A percentile compares a stretch with the other conserved stretches of the same genome.
Conservation (phyloP, 306 rosid species). For the Crataegus laevigata region DNA sequence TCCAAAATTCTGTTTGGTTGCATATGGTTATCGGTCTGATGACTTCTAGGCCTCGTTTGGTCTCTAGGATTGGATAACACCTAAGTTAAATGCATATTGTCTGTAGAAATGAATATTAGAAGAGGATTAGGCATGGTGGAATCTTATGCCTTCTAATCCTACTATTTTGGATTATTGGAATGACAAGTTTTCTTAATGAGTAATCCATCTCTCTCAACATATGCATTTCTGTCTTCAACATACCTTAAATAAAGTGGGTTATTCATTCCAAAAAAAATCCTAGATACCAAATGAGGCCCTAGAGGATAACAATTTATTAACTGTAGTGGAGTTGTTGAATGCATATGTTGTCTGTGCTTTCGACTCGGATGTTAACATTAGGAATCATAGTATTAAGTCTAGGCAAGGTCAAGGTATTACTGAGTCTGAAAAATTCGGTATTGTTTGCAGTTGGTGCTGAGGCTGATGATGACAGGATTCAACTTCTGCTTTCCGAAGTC, state of each 20-base stretch:
- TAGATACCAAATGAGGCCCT: background rate
- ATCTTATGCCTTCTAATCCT: too few relatives aligned
- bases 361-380: background rate
- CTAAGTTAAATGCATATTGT: background rate
- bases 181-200: background rate
- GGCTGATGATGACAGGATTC: slow-evolving; percentile 45
- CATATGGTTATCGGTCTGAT: background rate
- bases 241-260: background rate
- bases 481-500: slow-evolving; percentile 44
- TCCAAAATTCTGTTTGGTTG: background rate
- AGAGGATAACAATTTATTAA: background rate
- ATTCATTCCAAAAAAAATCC: background rate
- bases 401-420: background rate
- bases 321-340: background rate
- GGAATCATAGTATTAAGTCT: background rate
- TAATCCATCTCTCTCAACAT: too few relatives aligned
- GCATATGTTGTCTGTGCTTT: background rate
- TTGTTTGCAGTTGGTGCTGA: slow-evolving; percentile 56
- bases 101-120: background rate
- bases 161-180: too few relatives aligned
- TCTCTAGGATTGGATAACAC: background rate
- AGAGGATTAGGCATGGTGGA: too few relatives aligned
- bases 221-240: too few relatives aligned
- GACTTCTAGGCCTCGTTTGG: background rate
- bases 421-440: background rate